Evolutionary conservation across 1,284 basidiomycete species (phyloP), one percentile per base, ranked within the genome.

Genomic region (Trichosporon coremiiforme): DNA sequence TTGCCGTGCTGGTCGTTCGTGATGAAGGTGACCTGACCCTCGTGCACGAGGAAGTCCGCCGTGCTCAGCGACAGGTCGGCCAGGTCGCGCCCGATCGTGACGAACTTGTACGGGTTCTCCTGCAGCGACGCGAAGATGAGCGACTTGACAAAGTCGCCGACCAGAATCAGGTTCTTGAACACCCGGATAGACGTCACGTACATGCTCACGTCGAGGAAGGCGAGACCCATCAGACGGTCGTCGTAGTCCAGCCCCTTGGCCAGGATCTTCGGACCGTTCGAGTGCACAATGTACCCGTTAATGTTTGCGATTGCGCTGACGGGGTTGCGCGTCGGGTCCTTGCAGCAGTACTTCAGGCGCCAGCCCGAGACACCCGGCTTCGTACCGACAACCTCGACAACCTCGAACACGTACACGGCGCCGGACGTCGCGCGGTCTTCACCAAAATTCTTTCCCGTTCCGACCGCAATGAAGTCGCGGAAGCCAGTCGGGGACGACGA

Each of bases 221-320:
- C 96, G 50, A 99, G 90, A 60, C 94, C 93, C 70, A 99, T 91
- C 50, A 99, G 88, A 70, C 94, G 91, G 80, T 98, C 94, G 81
- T 98, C 95, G 38, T 92, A 89, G 79, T 99, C 97, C 78, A 99
- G 90, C 0, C 95, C 95, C 76, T 95, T 91, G 35, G 96, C 92
- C 76, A 94, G 97, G 73, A 99, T 89, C 93, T 98, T 99, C 80
- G 97, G 95, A 0, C 96, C 97, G 90, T 98, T 95, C 0, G 95
- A 95, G 20, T 93, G 93, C 29, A 98, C 89, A 10, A 99, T 86
- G 82, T 98, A 98, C 3, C 94, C 93, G 76, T 93, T 90, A 78
- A 98, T 89, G 25, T 92, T 92, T 75, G 91, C 91, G 0, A 99
- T 82, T 13, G 93, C 93, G n/a, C 93, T 94, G 20, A 99, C 94